These are phyloP conservation scores for Mycena polygramma DNA, from an alignment of 768 basidiomycete genomes.

Conservation along the genomic window DNA sequence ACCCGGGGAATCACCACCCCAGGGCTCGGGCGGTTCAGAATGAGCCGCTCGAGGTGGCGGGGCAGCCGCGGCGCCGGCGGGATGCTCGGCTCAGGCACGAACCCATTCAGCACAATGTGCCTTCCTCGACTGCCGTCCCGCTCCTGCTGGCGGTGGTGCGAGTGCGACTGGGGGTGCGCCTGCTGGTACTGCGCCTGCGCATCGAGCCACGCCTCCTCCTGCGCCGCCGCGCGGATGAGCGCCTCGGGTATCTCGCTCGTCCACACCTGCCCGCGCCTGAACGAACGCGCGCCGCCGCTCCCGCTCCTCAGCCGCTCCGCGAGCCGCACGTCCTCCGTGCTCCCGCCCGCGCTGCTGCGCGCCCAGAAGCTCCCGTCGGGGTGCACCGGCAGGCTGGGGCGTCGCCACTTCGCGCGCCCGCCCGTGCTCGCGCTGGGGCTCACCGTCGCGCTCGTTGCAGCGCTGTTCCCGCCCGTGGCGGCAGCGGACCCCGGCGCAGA, in stretches of 20 bases:
- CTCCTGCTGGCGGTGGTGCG: slow-evolving; percentile 26
- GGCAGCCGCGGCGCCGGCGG: slow-evolving; percentile 92
- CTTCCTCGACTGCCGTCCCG: slow-evolving; percentile 41
- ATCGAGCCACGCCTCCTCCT: slow-evolving; percentile 85
- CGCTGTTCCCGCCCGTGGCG: slow-evolving; percentile 35
- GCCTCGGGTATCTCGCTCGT: slow-evolving; percentile 83
- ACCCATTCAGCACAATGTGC: slow-evolving; percentile 42
- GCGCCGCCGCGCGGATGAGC: slow-evolving; percentile 81
- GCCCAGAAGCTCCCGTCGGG: slow-evolving; percentile 40
- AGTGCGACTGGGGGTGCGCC: slow-evolving; percentile 36
- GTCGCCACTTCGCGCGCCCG: slow-evolving; percentile 13
- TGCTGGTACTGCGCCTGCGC: slow-evolving; percentile 45
- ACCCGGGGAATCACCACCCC: slow-evolving; percentile 46
- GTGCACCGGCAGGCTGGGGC: slow-evolving; percentile 31
- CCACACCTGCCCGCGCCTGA: slow-evolving; percentile 68
- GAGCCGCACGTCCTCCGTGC: slow-evolving; percentile 31
- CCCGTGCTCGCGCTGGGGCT: slow-evolving; percentile 26
- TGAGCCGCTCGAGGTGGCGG: slow-evolving; percentile 93
- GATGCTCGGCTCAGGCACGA: slow-evolving; percentile 79
- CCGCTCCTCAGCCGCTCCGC: slow-evolving; percentile 24
- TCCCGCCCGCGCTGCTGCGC: slow-evolving; percentile 34
- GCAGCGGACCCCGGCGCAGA: slow-evolving; percentile 41
- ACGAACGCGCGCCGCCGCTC: slow-evolving; percentile 27
- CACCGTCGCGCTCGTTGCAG: slow-evolving; percentile 30
- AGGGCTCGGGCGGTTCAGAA: slow-evolving; percentile 71